Evolutionary conservation across 2,329 filamentous ascomycete genomes (phyloP).

Genomic region (Ascomycota sp.): DNA sequence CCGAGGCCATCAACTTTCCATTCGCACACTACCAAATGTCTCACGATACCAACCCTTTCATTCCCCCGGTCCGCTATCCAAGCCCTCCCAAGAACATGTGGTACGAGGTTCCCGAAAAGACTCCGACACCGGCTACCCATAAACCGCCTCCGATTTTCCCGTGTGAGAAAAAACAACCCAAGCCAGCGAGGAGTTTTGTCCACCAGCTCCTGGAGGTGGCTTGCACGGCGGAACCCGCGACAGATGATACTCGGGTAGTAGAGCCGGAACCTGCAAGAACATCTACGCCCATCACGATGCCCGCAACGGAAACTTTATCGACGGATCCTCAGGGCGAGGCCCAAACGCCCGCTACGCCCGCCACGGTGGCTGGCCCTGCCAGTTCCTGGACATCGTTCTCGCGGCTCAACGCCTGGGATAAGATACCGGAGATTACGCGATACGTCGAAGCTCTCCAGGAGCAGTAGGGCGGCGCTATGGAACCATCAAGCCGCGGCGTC

Average conservation of each 20-base stretch:
- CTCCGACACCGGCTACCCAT: constrained; percentile 30
- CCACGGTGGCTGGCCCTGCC: constrained; percentile 22
- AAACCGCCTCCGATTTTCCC: constrained; percentile 61
- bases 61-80: constrained; percentile 57
- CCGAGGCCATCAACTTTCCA: constrained; percentile 74
- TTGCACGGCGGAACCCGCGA: background rate
- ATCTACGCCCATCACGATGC: too few species aligned
- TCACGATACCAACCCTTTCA: constrained; percentile 51
- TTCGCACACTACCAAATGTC: constrained; percentile 68
- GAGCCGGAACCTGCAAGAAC: background rate
- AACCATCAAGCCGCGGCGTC: too few species aligned
- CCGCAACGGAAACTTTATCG: background rate
- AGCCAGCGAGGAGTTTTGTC: constrained; percentile 41
- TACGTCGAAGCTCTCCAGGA: constrained; percentile 67
- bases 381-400: constrained; percentile 55
- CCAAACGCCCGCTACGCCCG: constrained; percentile 27
- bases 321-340: constrained; percentile 16
- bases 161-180: constrained; percentile 57
- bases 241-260: constrained; percentile 7
- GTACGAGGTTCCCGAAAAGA: constrained; percentile 56
- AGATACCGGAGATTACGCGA: constrained; percentile 65
- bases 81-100: constrained; percentile 76
- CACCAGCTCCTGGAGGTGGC: constrained; percentile 3
- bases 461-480: too few species aligned
- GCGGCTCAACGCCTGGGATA: constrained; percentile 84